Base-by-base conservation (phyloP, 305 asterid genomes). In the Plantago rigida region DNA sequence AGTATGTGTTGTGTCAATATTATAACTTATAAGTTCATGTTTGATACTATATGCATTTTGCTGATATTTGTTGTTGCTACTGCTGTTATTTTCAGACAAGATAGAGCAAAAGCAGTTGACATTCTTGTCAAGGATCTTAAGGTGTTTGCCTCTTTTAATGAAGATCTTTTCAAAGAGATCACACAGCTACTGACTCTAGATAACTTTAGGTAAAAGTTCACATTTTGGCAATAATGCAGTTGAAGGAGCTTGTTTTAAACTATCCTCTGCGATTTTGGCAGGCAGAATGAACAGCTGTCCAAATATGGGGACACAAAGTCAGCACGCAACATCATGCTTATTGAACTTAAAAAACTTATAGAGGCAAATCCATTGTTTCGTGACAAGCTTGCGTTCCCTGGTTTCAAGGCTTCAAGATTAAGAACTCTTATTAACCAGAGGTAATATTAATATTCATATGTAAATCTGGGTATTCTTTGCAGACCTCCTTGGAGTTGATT, bases 221-320 rank as follows among this genome's bases (percentile, higher is more conserved):
- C 24, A 46, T 51, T 59, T 36, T 52, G 63, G 10, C 47, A 44
- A 41, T 28, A 22, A 4, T 63, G 46, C 54, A 58, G 51, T 31
- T 57, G 48, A 41, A 3, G 31, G 28, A 9, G 7, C 14, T 13
- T 60, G 4, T 50, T 59, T 54, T 42, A 14, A 59, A 51, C 55
- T 19, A 51, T 29, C 49, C 39, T 12, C 11, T 64, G 54, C 58
- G 15, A 55, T 55, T 62, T 59, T 71, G 53, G 13, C 74, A 86
- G 95, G 85, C 89, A 84, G 81, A 86, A 86, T 76, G 95, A 86
- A 64, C 92, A 86, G 82, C 87, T 86, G 42, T 86, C 95, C 57
- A 86, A 84, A 71, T 86, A 86, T 64, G 95, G 95, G 41, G 95
- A 86, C 77, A 86, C 95, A 56, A 86, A 84, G 79, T 81, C 95